A percentile compares a stretch with the other conserved stretches of the same genome.
phyloP scores from a whole-genome alignment of 768 basidiomycete species.

The Leucosporidium creatinivorum region DNA sequence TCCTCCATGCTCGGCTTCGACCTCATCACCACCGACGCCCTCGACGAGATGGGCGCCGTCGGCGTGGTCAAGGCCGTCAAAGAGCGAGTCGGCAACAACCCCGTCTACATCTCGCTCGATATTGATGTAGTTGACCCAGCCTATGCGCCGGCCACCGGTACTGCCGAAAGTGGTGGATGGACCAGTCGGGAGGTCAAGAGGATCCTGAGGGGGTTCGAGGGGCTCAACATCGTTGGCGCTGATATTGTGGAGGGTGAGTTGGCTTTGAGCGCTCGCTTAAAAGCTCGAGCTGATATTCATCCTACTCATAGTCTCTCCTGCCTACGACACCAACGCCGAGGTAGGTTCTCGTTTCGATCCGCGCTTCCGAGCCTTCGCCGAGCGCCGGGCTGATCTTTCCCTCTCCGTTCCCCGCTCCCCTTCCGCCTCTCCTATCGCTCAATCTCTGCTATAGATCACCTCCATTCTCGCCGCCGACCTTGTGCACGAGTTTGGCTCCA shows the following conservation, averaged over 20 bases:
- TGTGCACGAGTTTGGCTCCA: too few species aligned
- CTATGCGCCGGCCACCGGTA: constrained; percentile 53
- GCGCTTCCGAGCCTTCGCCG: too few species aligned
- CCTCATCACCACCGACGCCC: not conserved
- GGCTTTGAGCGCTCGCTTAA: too few species aligned
- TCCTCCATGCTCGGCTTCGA: not conserved
- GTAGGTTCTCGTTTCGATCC: too few species aligned
- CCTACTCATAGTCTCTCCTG: too few species aligned
- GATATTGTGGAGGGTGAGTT: constrained; percentile 61
- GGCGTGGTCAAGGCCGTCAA: constrained; percentile 65
- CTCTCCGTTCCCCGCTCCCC: too few species aligned
- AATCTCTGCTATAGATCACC: too few species aligned
- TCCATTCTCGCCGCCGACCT: too few species aligned
- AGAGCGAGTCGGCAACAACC: constrained; percentile 60
- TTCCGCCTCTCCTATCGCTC: too few species aligned
- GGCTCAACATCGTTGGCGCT: constrained; percentile 68
- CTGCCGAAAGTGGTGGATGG: constrained; percentile 77
- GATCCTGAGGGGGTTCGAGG: constrained; percentile 67
- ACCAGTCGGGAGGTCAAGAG: constrained; percentile 71
- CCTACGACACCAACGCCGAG: too few species aligned
- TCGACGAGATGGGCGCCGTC: constrained; percentile 42
- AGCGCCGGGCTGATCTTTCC: too few species aligned
- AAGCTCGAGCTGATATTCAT: too few species aligned
- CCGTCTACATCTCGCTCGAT: constrained; percentile 57
- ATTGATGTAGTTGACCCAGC: not conserved